Base-by-base conservation (phyloP, 768 basidiomycete species). In the Sporobolomyces pararoseus region DNA sequence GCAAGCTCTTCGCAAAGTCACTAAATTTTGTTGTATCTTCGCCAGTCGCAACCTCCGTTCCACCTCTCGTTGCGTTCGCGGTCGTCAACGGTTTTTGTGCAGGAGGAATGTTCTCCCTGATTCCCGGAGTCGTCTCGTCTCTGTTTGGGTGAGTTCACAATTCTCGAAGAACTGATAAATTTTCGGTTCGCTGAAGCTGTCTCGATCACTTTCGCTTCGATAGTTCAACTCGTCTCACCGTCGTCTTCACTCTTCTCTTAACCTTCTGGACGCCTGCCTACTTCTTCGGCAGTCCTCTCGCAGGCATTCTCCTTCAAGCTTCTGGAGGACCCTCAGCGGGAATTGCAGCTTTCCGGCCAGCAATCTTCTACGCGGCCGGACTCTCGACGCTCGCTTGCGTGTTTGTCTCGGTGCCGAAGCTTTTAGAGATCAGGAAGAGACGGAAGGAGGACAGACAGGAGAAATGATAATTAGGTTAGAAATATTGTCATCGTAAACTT, bases 261-360 rank as follows among this genome's bases (percentile, higher is more conserved):
- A 47, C 51, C 23, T 23, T 37, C 23, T 57, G 44, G 59, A 19
- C 51, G n/a, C 65, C 55, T 25, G 64, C 52, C 27, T 60, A 64
- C 34, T 44, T 58, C 27, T 51, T 73, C 49, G 77, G 77, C 10
- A 46, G 70, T 0, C 77, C 77, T 7, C 73, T 78, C 39, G 77
- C 76, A 0, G 77, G 77, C 7, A 75, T 71, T 49, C 68, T 78
- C 4, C 59, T 78, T 27, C 63, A 76, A 49, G 77, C 77, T 2
- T 70, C 60, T 44, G 77, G 75, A 37, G 77, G 76, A 1, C 60
- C 67, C 17, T 50, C 65, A 29, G 54, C 54, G 19, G 77, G 76
- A 12, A 49, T 68, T 37, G 25, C 51, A 25, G 73, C 76, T 7
- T 78, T 72, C 39, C 51, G 75, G 35, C 73, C 72, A 7, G 76